Percentiles rank a stretch among this genome's conserved stretches.
phyloP scores from a whole-genome alignment of 352 stramenopile genomes.

The Phytophthora constricta region DNA sequence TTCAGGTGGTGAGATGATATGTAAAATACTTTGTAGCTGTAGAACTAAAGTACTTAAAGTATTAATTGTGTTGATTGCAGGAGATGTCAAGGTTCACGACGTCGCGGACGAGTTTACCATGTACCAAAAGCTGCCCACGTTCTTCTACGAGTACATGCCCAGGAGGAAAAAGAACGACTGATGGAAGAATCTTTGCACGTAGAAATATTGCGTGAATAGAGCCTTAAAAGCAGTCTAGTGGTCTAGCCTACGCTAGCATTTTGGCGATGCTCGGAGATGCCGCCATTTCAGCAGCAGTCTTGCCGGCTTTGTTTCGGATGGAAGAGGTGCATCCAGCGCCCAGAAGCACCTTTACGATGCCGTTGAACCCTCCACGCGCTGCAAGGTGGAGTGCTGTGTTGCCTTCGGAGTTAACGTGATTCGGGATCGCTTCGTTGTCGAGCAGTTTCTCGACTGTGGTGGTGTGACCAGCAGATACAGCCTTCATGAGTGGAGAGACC shows the following conservation, averaged over 20 bases:
- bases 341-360: slow-evolving; percentile 74
- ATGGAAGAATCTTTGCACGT: background rate
- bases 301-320: slow-evolving; percentile 79
- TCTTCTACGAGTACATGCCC: slow-evolving; percentile 91
- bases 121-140: slow-evolving; percentile 87
- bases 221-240: background rate
- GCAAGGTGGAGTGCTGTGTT: slow-evolving; percentile 88
- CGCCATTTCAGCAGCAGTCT: slow-evolving; percentile 78
- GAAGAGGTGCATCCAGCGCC: slow-evolving; percentile 55
- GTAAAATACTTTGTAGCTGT: slow-evolving; percentile 3
- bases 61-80: slow-evolving; percentile 2
- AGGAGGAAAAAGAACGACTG: slow-evolving; percentile 63
- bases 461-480: slow-evolving; percentile 77
- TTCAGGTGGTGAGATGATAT: slow-evolving; percentile 30
- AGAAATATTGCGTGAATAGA: too few relatives aligned
- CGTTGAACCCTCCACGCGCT: slow-evolving; percentile 76
- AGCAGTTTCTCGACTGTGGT: slow-evolving; percentile 90
- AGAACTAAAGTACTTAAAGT: background rate
- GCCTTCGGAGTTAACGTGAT: slow-evolving; percentile 70
- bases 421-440: slow-evolving; percentile 75
- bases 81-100: slow-evolving; percentile 69
- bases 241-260: slow-evolving; percentile 60
- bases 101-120: slow-evolving; percentile 83
- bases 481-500: slow-evolving; percentile 88
- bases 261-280: slow-evolving; percentile 65